Conservation (phyloP, 371 early-diverging fungal genomes). For the Syncephalastrum sp. region DNA sequence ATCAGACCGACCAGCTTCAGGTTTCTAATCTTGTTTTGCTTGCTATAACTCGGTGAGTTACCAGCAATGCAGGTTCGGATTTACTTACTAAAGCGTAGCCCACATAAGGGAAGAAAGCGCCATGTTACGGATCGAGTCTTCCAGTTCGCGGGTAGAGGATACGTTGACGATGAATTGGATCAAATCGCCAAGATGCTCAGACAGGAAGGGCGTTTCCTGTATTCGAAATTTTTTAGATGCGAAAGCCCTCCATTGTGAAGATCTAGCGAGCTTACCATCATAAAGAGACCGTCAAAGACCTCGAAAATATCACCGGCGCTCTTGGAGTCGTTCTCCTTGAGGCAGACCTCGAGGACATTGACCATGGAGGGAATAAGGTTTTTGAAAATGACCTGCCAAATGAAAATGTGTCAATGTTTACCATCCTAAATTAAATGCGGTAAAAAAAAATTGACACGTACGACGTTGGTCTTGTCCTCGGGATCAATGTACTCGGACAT, state of each 20-base stretch:
- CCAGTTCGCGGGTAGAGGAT: conserved; percentile 60
- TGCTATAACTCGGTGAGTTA: conserved; percentile 27
- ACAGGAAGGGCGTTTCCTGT: conserved; percentile 74
- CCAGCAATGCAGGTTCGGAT: background rate
- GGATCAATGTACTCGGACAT: conserved; percentile 80
- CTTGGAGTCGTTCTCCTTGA: conserved; percentile 71
- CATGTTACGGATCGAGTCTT: conserved; percentile 69
- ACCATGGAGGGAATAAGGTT: conserved; percentile 81
- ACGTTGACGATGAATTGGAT: conserved; percentile 73
- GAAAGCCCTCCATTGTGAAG: background rate
- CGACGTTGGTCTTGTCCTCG: conserved; percentile 63
- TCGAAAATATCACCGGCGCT: conserved; percentile 78
- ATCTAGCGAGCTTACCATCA: conserved; percentile 42
- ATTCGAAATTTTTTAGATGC: background rate
- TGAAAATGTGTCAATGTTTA: background rate
- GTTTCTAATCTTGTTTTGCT: conserved; percentile 73
- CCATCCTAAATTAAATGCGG: background rate
- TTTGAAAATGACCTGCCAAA: conserved; percentile 8
- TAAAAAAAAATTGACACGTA: conserved; percentile 21
- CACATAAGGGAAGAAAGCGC: conserved; percentile 81
- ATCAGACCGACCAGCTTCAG: conserved; percentile 74
- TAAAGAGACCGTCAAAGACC: conserved; percentile 76
- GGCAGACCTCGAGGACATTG: conserved; percentile 72
- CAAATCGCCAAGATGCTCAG: conserved; percentile 70
- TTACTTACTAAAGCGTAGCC: conserved; percentile 69